Base-by-base conservation (phyloP, 148 eudicot species). In the Beta vulgaris region DNA sequence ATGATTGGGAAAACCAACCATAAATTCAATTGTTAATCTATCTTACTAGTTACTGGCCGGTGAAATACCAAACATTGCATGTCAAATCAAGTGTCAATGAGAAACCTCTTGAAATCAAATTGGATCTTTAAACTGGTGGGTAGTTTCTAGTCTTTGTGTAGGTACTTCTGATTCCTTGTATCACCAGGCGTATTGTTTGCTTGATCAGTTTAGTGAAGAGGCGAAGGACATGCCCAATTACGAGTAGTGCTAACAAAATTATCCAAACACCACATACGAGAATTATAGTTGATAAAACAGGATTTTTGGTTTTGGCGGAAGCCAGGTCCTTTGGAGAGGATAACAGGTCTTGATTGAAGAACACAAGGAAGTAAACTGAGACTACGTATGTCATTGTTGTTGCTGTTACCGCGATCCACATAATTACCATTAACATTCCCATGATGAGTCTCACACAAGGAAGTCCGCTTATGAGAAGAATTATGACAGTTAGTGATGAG, bases 391-490 rank as follows among this genome's bases (percentile, higher is more conserved):
- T 63, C 19, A 73, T 7, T 35, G 83, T 35, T 19, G 79, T 82
- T 12, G 81, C 75, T 18, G 81, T 29, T 39, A 77, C 43, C 0
- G 84, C 78, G 7, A 78, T 42, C 83, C 86, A 79, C 80, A 77
- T 73, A 0, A 69, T 64, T 7, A 77, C 26, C 71, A 69, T 74
- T 46, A 82, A 28, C 59, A 82, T 40, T 40, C 55, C 51, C 70
- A 80, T 74, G 8, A 80, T 69, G 6, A 70, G 37, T 46, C 73
- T n/a, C 16, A 16, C 34, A 13, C 69, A 73, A 11, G 86, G 83
- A 18, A 83, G 70, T 6, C 83, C 86, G 23, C 84, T 82, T 48
- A 82, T 78, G 2, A 82, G 81, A 12, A 82, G 73, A 43, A 82
- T 39, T 21, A 82, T 73, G 5, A 68, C 79, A 37, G 59, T 74